Evolutionary conservation across 495 filamentous ascomycete genomes (phyloP).

Genomic region (Penicillium waksmanii): DNA sequence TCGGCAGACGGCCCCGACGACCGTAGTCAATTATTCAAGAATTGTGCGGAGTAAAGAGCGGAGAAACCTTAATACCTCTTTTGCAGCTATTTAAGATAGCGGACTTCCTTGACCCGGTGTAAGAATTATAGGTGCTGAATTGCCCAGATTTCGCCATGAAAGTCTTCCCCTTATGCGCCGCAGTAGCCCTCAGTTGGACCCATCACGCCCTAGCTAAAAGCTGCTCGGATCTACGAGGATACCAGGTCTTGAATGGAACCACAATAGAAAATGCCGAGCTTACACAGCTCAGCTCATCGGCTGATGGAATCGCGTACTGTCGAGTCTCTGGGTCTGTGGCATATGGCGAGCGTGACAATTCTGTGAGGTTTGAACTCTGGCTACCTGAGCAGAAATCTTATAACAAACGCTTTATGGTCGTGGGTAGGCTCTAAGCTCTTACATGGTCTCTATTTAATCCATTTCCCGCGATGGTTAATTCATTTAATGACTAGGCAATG

Average conservation of each 20-base stretch:
- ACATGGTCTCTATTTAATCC: too few species aligned
- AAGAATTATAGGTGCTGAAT: too few species aligned
- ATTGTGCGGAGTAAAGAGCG: constrained; percentile 1
- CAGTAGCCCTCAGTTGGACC: not conserved
- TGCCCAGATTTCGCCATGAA: not conserved
- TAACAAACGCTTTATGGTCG: constrained; percentile 35
- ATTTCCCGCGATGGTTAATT: not conserved
- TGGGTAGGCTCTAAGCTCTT: constrained; percentile 27
- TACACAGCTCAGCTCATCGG: not conserved
- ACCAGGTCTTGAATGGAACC: not conserved
- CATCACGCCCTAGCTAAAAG: not conserved
- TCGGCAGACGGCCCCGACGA: constrained; percentile 1
- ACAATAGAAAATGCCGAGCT: not conserved
- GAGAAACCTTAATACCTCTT: not conserved
- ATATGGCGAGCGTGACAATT: constrained; percentile 7
- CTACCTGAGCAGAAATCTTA: constrained; percentile 27
- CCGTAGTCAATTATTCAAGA: not conserved
- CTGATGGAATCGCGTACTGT: not conserved
- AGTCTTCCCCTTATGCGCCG: not conserved
- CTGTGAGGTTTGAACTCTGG: constrained; percentile 27
- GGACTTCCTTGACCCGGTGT: not conserved
- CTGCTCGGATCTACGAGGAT: not conserved
- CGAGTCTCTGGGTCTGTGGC: not conserved
- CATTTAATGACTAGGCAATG: constrained; percentile 32
- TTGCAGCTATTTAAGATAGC: too few species aligned